Conservation (phyloP, 257 asterid genomes). For the Coffea canephora region DNA sequence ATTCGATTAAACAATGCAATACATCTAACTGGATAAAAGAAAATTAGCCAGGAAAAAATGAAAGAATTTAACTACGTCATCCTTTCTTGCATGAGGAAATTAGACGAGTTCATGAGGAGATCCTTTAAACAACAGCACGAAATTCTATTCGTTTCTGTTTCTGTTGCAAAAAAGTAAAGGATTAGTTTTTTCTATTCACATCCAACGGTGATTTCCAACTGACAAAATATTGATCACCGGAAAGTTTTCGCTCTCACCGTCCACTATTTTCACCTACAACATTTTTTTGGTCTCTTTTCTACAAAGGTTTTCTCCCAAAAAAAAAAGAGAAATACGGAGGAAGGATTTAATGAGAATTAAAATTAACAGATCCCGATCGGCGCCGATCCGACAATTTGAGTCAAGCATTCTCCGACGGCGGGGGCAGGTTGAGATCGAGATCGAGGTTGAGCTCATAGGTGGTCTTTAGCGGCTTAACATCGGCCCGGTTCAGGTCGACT, state of each 20-base stretch:
- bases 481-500: slow-evolving; percentile 30
- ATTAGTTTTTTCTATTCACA: slow-evolving; percentile 17
- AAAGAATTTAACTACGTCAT: not conserved
- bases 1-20: too few species aligned
- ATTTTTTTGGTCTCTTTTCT: not conserved
- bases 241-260: slow-evolving; percentile 13
- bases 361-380: not conserved
- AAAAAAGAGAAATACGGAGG: not conserved
- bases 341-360: not conserved
- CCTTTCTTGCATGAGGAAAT: not conserved
- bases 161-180: slow-evolving; percentile 22
- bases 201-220: slow-evolving; percentile 18
- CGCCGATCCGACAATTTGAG: not conserved
- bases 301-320: not conserved
- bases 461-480: not conserved
- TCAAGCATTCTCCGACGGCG: slow-evolving; percentile 41
- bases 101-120: not conserved
- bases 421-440: slow-evolving; percentile 52
- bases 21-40: too few species aligned
- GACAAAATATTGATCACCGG: slow-evolving; percentile 15
- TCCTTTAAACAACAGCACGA: slow-evolving; percentile 19
- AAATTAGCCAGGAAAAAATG: not conserved
- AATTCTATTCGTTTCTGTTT: slow-evolving; percentile 9
- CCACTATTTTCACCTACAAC: slow-evolving; percentile 15
- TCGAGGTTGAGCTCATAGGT: not conserved